phyloP scores from a whole-genome alignment of 2,329 filamentous ascomycete species.

The Zalaria obscura region DNA sequence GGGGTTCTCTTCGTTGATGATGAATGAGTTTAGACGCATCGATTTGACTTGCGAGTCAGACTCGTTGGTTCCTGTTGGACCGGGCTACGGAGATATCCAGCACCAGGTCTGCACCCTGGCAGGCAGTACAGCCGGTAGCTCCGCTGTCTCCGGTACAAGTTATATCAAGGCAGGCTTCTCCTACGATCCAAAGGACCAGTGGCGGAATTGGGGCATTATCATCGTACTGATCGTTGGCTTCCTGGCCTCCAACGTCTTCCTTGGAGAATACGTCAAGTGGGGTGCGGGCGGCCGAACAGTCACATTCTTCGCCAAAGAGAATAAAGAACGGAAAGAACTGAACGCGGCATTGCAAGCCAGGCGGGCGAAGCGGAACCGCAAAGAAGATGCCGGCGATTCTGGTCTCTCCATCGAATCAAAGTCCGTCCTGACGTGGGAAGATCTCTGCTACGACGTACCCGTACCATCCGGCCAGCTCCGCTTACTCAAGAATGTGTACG shows the following conservation, averaged over 20 bases:
- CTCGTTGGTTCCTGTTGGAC: slow-evolving; percentile 57
- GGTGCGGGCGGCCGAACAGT: slow-evolving; percentile 70
- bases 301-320: slow-evolving; percentile 60
- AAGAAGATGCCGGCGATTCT: slow-evolving; percentile 23
- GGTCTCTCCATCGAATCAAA: slow-evolving; percentile 39
- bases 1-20: slow-evolving; percentile 66
- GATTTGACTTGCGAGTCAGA: slow-evolving; percentile 53
- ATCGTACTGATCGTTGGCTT: slow-evolving; percentile 63
- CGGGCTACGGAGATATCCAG: slow-evolving; percentile 54
- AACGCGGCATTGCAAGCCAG: slow-evolving; percentile 50
- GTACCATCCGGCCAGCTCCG: slow-evolving; percentile 30
- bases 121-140: slow-evolving; percentile 53
- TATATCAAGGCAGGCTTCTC: slow-evolving; percentile 59
- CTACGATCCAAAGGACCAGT: slow-evolving; percentile 53
- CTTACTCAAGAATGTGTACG: slow-evolving; percentile 31
- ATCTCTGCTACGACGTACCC: slow-evolving; percentile 35
- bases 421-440: slow-evolving; percentile 40
- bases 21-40: slow-evolving; percentile 66
- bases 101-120: slow-evolving; percentile 71
- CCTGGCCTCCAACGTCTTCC: slow-evolving; percentile 57
- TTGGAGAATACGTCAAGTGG: slow-evolving; percentile 66
- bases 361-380: slow-evolving; percentile 36
- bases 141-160: slow-evolving; percentile 46
- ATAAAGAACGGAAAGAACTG: slow-evolving; percentile 50
- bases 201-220: slow-evolving; percentile 77